Evolutionary conservation across 2,329 filamentous ascomycete genomes (phyloP).

Genomic region (Sclerotinia glacialis): DNA sequence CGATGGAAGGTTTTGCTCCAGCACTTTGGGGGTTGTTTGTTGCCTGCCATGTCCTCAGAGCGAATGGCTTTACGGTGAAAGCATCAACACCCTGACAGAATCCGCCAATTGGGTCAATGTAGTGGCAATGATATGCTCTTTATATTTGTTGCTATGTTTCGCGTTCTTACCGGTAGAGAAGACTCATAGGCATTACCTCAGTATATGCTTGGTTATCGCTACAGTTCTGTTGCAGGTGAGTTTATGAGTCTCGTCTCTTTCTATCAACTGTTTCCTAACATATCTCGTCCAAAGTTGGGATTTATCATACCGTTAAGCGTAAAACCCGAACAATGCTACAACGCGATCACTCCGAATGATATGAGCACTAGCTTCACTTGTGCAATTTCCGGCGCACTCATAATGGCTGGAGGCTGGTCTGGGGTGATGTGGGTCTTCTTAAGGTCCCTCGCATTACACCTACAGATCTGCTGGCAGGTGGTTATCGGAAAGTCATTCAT

Average conservation of each 20-base stretch:
- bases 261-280: slow-evolving; percentile 15
- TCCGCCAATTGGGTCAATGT: slow-evolving; percentile 83
- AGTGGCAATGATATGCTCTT: slow-evolving; percentile 65
- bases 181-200: slow-evolving; percentile 90
- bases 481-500: slow-evolving; percentile 87
- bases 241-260: slow-evolving; percentile 26
- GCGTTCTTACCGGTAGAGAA: slow-evolving; percentile 77
- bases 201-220: slow-evolving; percentile 76
- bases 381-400: slow-evolving; percentile 80
- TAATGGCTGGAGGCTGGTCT: slow-evolving; percentile 82
- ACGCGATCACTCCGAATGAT: slow-evolving; percentile 88
- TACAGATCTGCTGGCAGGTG: slow-evolving; percentile 97
- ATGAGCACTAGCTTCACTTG: slow-evolving; percentile 82
- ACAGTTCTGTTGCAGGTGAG: slow-evolving; percentile 77
- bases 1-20: slow-evolving; percentile 56
- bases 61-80: slow-evolving; percentile 67
- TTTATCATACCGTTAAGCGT: slow-evolving; percentile 85
- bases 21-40: slow-evolving; percentile 57
- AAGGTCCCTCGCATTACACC: slow-evolving; percentile 83
- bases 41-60: slow-evolving; percentile 89
- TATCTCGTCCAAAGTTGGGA: slow-evolving; percentile 59
- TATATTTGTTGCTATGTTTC: slow-evolving; percentile 79
- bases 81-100: slow-evolving; percentile 56
- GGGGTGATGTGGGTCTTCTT: slow-evolving; percentile 90
- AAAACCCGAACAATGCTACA: slow-evolving; percentile 77